Evolutionary conservation across 305 asterid genomes (phyloP).

Genomic region (Petunia hybrid): DNA sequence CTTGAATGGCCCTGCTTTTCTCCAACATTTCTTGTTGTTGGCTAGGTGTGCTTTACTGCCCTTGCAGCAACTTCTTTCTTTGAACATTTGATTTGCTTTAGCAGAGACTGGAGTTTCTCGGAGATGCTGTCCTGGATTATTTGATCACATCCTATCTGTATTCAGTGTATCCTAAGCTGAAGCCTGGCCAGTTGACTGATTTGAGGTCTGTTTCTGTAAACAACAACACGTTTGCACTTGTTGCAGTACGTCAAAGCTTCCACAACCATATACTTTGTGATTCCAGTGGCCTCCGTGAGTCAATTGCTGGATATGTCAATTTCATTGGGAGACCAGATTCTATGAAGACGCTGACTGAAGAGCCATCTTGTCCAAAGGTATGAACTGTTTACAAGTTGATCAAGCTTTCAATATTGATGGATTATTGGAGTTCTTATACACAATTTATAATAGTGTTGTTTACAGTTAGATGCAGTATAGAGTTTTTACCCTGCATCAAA

Average conservation of each 20-base stretch:
- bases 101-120: constrained; percentile 97
- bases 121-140: constrained; percentile 99
- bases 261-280: constrained; percentile 71
- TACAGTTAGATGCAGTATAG: constrained; percentile 14
- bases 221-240: constrained; percentile 84
- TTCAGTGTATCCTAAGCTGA: constrained; percentile 78
- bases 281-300: constrained; percentile 64
- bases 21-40: not conserved
- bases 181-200: constrained; percentile 96
- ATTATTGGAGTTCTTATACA: constrained; percentile 20
- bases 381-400: constrained; percentile 20
- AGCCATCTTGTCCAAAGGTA: constrained; percentile 91
- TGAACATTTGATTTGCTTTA: constrained; percentile 41
- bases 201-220: constrained; percentile 83
- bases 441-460: constrained; percentile 18
- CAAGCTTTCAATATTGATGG: constrained; percentile 8
- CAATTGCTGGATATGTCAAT: constrained; percentile 65
- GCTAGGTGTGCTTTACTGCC: not conserved
- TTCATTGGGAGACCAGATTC: constrained; percentile 51
- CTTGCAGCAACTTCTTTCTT: constrained; percentile 6
- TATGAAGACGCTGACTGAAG: constrained; percentile 48
- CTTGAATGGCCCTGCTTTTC: constrained; percentile 29
- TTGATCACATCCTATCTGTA: constrained; percentile 90
- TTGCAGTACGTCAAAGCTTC: constrained; percentile 74
- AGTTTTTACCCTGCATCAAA: not conserved